Evolutionary conservation across 129 eudicot species (phyloP).

Genomic region (Centrapalus pauciflorus): DNA sequence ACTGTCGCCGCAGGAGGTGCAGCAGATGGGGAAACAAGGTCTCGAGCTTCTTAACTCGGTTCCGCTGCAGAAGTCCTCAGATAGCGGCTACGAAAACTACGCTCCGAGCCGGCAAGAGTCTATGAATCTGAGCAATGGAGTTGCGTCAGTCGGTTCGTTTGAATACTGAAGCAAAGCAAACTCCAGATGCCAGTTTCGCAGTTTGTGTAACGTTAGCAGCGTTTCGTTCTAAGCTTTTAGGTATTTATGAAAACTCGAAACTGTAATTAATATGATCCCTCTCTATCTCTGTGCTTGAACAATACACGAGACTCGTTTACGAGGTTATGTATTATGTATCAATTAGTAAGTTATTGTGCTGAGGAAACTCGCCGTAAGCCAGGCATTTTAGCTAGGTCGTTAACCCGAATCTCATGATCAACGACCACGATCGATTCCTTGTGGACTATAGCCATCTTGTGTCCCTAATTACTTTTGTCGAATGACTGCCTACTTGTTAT

Average conservation of each 20-base stretch:
- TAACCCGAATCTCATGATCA: too few relatives aligned
- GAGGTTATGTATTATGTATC: slow-evolving; percentile 19
- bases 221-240: slow-evolving; percentile 31
- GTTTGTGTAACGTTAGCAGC: slow-evolving; percentile 21
- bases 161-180: slow-evolving; percentile 42
- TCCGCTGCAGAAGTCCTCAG: slow-evolving; percentile 37
- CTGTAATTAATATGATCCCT: slow-evolving; percentile 40
- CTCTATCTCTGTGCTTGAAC: slow-evolving; percentile 9
- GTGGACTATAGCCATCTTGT: too few relatives aligned
- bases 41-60: slow-evolving; percentile 55
- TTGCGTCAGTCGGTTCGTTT: slow-evolving; percentile 65
- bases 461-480: too few relatives aligned
- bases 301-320: not conserved
- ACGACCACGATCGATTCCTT: too few relatives aligned
- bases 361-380: too few relatives aligned
- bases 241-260: slow-evolving; percentile 10
- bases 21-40: slow-evolving; percentile 82
- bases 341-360: slow-evolving; percentile 1
- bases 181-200: slow-evolving; percentile 4
- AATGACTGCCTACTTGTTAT: too few relatives aligned
- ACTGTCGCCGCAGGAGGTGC: slow-evolving; percentile 85
- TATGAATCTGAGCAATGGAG: slow-evolving; percentile 43
- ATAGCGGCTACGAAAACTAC: slow-evolving; percentile 37
- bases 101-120: slow-evolving; percentile 43
- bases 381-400: too few relatives aligned